Evolutionary conservation across 2,329 filamentous ascomycete species (phyloP).

Genomic region (Reticulascus tulasneorum): DNA sequence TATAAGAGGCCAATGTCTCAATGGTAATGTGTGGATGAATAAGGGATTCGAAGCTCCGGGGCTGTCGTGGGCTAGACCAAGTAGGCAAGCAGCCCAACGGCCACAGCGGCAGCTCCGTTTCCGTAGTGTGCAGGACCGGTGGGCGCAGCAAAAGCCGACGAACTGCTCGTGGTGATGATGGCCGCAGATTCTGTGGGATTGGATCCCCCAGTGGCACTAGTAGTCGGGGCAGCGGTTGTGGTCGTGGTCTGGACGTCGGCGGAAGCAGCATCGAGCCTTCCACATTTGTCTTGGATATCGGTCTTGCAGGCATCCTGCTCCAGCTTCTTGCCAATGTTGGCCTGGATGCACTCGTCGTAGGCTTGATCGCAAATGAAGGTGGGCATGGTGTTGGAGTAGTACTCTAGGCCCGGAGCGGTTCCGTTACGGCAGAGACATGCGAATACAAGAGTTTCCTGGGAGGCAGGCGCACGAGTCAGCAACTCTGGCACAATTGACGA

Average conservation of each 20-base stretch:
- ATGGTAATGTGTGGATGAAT: not conserved
- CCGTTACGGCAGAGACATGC: conserved; percentile 47
- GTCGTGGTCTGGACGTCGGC: conserved; percentile 7
- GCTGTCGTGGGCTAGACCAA: conserved; percentile 40
- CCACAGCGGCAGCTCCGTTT: conserved; percentile 39
- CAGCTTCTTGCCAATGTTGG: conserved; percentile 34
- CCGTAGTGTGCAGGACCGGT: conserved; percentile 40
- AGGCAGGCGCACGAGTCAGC: not conserved
- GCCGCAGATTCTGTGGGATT: conserved; percentile 10
- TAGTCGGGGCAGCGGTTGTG: conserved; percentile 12
- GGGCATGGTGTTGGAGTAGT: conserved; percentile 50
- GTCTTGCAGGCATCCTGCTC: conserved; percentile 45
- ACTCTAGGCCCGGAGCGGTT: conserved; percentile 46
- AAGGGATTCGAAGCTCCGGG: too few relatives aligned
- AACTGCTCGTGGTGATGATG: conserved; percentile 14
- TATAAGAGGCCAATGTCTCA: not conserved
- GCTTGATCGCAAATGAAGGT: conserved; percentile 49
- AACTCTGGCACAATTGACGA: not conserved
- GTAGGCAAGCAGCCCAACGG: conserved; percentile 49
- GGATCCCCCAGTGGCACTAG: conserved; percentile 3
- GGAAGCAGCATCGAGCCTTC: conserved; percentile 25
- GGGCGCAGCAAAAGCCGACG: conserved; percentile 29
- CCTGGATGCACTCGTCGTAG: conserved; percentile 42
- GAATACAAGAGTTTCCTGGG: conserved; percentile 40
- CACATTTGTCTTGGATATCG: conserved; percentile 46